Evolutionary conservation across 2,329 filamentous ascomycete species (phyloP).

Genomic region (Aspergillus glaucus): DNA sequence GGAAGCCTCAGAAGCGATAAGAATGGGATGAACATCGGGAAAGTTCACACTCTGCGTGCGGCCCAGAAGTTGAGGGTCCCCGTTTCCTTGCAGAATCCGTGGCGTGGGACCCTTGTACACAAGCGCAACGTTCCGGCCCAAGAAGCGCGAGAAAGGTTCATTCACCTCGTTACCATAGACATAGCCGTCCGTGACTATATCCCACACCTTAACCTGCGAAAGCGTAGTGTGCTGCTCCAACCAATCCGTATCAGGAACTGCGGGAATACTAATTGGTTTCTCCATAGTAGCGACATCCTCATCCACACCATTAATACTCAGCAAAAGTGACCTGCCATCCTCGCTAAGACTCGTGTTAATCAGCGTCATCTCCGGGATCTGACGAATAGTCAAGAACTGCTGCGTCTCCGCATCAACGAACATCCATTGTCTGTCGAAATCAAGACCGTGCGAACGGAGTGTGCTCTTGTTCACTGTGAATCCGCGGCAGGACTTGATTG

Average conservation of each 20-base stretch:
- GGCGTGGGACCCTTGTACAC: constrained; percentile 58
- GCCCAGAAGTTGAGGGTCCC: constrained; percentile 49
- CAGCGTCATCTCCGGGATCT: constrained; percentile 56
- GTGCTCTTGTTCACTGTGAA: constrained; percentile 48
- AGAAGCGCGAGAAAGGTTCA: constrained; percentile 49
- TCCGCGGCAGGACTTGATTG: constrained; percentile 62
- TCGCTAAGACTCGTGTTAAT: constrained; percentile 50
- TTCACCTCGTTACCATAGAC: constrained; percentile 50
- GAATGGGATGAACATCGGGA: constrained; percentile 53
- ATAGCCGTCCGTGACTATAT: constrained; percentile 51
- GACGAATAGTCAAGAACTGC: constrained; percentile 58
- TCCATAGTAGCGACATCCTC: constrained; percentile 6
- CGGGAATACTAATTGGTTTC: constrained; percentile 46
- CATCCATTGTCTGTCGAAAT: constrained; percentile 62
- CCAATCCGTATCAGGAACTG: constrained; percentile 50
- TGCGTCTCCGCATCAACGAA: constrained; percentile 49
- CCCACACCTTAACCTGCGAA: constrained; percentile 52
- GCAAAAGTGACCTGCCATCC: constrained; percentile 40
- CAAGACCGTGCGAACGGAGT: constrained; percentile 52
- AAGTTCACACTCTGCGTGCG: constrained; percentile 50
- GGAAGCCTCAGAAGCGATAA: constrained; percentile 51
- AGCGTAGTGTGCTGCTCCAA: constrained; percentile 48
- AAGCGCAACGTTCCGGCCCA: constrained; percentile 50
- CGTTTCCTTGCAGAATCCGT: constrained; percentile 51
- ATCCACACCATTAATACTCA: constrained; percentile 41